A percentile compares a stretch with the other conserved stretches of the same genome.
These are phyloP conservation scores for Hypsizygus marmoreus DNA, from an alignment of 768 basidiomycete genomes.

Conservation along the genomic window DNA sequence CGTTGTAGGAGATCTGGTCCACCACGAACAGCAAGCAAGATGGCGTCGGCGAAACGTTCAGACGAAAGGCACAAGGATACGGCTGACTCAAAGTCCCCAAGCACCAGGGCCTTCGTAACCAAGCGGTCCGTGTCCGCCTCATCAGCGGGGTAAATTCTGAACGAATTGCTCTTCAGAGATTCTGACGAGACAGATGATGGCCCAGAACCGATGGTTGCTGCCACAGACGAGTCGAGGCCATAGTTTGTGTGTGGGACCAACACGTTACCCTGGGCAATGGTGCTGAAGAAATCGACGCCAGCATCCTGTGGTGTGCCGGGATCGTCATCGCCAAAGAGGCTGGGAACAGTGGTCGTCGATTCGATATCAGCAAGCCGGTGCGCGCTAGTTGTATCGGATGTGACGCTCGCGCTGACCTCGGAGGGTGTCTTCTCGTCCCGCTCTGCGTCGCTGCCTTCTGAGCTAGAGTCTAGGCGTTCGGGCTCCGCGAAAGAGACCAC, in stretches of 20 bases:
- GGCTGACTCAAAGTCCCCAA: constrained; percentile 94
- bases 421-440: constrained; percentile 64
- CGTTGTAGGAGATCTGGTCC: constrained; percentile 83
- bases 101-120: constrained; percentile 88
- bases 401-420: constrained; percentile 66
- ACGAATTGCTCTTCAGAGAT: constrained; percentile 73
- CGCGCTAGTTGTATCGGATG: constrained; percentile 61
- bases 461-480: constrained; percentile 49
- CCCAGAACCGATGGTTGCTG: constrained; percentile 92
- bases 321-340: constrained; percentile 82
- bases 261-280: constrained; percentile 52
- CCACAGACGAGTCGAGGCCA: constrained; percentile 85
- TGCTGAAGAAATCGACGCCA: constrained; percentile 88
- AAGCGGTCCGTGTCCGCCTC: constrained; percentile 88
- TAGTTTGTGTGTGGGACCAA: constrained; percentile 80
- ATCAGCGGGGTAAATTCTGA: constrained; percentile 86
- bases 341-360: constrained; percentile 84
- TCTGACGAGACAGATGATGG: constrained; percentile 82
- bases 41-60: constrained; percentile 92
- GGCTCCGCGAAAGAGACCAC: constrained; percentile 87
- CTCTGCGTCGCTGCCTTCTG: constrained; percentile 38
- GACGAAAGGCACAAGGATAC: constrained; percentile 89
- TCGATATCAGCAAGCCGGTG: constrained; percentile 66
- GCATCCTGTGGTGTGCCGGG: constrained; percentile 68
- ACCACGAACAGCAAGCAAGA: constrained; percentile 89